These are phyloP conservation scores for Cynara cardunculus DNA, from an alignment of 129 eudicot genomes.

Conservation along the genomic window DNA sequence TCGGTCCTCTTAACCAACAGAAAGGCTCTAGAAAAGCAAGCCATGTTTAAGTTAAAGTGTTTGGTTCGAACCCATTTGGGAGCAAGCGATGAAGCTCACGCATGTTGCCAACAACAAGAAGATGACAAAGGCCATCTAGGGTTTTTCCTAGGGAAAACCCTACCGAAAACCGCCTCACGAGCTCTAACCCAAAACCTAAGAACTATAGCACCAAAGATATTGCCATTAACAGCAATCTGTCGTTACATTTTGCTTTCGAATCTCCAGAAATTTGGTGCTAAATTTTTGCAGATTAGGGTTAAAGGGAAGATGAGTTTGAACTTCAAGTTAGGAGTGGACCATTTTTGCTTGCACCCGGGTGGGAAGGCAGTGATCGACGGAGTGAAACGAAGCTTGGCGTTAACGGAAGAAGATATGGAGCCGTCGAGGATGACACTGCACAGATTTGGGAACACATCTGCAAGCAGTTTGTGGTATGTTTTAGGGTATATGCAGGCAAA, in stretches of 20 bases:
- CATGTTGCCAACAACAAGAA: conserved; percentile 38
- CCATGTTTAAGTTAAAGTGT: conserved; percentile 39
- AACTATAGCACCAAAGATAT: conserved; percentile 35
- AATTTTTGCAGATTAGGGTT: neutral
- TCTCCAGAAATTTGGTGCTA: conserved; percentile 24
- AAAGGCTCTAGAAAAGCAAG: conserved; percentile 16
- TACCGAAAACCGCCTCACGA: conserved; percentile 35
- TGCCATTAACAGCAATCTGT: conserved; percentile 27
- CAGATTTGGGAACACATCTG: conserved; percentile 46
- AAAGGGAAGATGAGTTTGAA: conserved; percentile 25
- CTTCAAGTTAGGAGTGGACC: conserved; percentile 43
- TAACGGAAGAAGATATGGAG: conserved; percentile 33
- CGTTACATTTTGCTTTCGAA: conserved; percentile 17
- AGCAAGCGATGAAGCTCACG: conserved; percentile 37
- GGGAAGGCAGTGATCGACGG: conserved; percentile 57
- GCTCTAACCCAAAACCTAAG: conserved; percentile 30
- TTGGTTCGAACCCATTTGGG: conserved; percentile 49
- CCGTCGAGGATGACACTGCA: conserved; percentile 48
- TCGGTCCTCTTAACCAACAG: conserved; percentile 43
- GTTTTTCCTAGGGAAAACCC: conserved; percentile 35
- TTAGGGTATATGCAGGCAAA: conserved; percentile 42
- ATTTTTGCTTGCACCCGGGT: conserved; percentile 47
- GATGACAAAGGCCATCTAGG: conserved; percentile 41
- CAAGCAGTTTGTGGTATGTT: conserved; percentile 50
- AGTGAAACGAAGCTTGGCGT: conserved; percentile 29